Conservation (phyloP, 208 protist genomes). For the Acanthamoeba rhysodes region DNA sequence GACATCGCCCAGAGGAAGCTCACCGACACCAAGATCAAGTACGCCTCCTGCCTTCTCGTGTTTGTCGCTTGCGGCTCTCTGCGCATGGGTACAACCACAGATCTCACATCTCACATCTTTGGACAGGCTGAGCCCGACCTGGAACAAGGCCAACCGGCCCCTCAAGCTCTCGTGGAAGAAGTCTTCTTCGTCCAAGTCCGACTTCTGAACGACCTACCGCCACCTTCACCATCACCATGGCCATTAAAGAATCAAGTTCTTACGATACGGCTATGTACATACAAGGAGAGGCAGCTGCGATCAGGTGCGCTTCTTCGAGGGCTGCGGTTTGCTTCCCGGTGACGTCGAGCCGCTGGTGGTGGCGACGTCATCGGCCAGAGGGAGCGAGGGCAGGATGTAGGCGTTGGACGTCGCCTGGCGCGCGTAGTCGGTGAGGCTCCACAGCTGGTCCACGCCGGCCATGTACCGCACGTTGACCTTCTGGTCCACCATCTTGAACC, state of each 20-base stretch:
- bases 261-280: too few species aligned
- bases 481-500: conserved; percentile 47
- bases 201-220: too few species aligned
- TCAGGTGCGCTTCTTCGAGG: too few species aligned
- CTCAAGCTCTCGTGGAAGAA: conserved; percentile 11
- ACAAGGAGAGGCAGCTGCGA: too few species aligned
- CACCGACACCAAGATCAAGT: conserved; percentile 46
- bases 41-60: background rate
- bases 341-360: too few species aligned
- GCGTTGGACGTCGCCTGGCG: conserved; percentile 17
- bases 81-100: too few species aligned
- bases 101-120: background rate
- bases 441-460: background rate
- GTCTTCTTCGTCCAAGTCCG: background rate
- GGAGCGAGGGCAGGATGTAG: conserved; percentile 47
- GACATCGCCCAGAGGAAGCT: conserved; percentile 13
- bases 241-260: background rate
- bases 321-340: too few species aligned
- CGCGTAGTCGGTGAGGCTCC: conserved; percentile 61
- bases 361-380: too few species aligned
- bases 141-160: background rate
- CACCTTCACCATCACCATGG: too few species aligned
- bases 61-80: too few species aligned
- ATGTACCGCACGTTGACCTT: conserved; percentile 35
- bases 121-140: background rate